Percentiles rank a stretch among this genome's conserved stretches.
Conservation (phyloP, 495 filamentous ascomycete species). For the Xylaria venustula region DNA sequence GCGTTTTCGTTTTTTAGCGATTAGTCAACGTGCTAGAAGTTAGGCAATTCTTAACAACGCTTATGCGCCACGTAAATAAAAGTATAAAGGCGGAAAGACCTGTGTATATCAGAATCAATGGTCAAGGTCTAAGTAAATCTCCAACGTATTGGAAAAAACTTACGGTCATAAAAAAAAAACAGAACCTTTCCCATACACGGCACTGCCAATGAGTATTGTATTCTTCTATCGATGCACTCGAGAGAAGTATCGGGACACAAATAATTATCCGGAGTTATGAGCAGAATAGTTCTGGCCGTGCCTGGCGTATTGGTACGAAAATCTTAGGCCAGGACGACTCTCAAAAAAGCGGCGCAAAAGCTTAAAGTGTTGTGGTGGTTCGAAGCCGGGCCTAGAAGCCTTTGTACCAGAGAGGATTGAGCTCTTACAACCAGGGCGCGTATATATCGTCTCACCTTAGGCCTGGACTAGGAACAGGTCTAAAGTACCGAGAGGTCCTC, state of each 20-base stretch:
- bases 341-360: neutral
- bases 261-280: no score
- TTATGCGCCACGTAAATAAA: no score
- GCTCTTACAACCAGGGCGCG: neutral
- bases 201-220: no score
- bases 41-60: no score
- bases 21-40: neutral
- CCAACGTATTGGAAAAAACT: neutral
- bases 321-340: no score
- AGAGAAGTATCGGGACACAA: no score
- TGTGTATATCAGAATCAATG: neutral
- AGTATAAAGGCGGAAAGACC: no score
- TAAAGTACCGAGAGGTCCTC: neutral
- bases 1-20: neutral
- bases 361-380: neutral
- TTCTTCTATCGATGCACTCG: no score
- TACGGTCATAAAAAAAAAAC: neutral
- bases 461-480: neutral
- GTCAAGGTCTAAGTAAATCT: neutral
- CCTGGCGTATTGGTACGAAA: no score
- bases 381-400: neutral
- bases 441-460: neutral
- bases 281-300: no score
- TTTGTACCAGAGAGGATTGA: neutral
- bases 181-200: neutral